phyloP scores from a whole-genome alignment of 768 basidiomycete species.

The Kwoniella europaea region DNA sequence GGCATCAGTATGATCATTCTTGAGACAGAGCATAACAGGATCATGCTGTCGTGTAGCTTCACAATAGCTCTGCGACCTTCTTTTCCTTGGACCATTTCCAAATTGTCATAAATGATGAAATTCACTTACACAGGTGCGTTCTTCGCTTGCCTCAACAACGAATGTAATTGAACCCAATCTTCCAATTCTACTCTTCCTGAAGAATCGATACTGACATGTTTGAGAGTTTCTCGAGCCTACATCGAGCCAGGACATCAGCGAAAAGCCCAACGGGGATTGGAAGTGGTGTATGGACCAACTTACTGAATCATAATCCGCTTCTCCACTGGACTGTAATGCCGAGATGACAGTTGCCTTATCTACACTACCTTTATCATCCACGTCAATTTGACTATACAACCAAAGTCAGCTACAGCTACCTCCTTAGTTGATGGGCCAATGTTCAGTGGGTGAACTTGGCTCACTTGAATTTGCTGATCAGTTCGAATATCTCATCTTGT shows the following conservation, averaged over 20 bases:
- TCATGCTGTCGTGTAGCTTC: too few species aligned
- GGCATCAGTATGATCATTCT: too few species aligned
- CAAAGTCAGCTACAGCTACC: neutral
- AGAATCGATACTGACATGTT: conserved; percentile 90
- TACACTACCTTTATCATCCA: conserved; percentile 57
- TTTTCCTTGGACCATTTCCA: too few species aligned
- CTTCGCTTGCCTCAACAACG: conserved; percentile 40
- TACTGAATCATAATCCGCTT: conserved; percentile 76
- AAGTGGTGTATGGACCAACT: conserved; percentile 11
- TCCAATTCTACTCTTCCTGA: conserved; percentile 95
- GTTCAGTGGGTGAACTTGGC: conserved; percentile 46
- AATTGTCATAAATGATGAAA: too few species aligned
- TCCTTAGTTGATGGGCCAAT: too few species aligned
- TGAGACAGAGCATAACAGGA: too few species aligned
- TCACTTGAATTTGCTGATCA: conserved; percentile 95
- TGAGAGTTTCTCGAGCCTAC: conserved; percentile 74
- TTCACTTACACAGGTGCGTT: conserved; percentile 45
- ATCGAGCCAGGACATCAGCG: neutral
- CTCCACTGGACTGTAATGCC: conserved; percentile 75
- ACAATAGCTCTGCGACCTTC: too few species aligned
- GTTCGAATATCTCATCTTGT: conserved; percentile 90
- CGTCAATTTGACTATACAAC: conserved; percentile 53
- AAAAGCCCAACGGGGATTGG: neutral
- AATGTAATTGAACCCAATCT: conserved; percentile 90
- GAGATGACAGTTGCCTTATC: conserved; percentile 77